phyloP scores from a whole-genome alignment of 2,329 filamentous ascomycete species.

The Trichoderma guizhouense region DNA sequence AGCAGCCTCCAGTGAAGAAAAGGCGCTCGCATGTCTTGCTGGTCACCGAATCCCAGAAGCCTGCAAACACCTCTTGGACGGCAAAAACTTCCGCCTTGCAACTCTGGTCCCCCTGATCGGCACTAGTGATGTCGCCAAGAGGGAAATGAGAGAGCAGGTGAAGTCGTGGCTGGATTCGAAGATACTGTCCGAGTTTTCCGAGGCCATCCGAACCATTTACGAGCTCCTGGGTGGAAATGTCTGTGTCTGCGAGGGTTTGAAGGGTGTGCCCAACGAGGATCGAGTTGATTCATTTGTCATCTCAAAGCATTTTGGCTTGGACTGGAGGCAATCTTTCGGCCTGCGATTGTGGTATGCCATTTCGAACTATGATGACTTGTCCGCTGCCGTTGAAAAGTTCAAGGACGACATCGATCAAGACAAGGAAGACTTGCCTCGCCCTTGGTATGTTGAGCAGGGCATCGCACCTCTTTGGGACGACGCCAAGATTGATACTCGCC shows the following conservation, averaged over 20 bases:
- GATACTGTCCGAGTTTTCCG: constrained; percentile 81
- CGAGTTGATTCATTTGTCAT: constrained; percentile 76
- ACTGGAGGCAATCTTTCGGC: constrained; percentile 93
- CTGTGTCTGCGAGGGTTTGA: constrained; percentile 76
- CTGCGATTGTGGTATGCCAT: constrained; percentile 87
- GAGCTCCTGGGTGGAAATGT: constrained; percentile 85
- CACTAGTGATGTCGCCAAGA: constrained; percentile 63
- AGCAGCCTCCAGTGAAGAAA: constrained; percentile 69
- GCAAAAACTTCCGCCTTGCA: constrained; percentile 77
- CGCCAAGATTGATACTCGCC: constrained; percentile 52
- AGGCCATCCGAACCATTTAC: constrained; percentile 81
- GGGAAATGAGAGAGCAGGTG: constrained; percentile 76
- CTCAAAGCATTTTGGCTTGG: constrained; percentile 76
- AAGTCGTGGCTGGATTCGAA: constrained; percentile 80
- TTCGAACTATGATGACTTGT: constrained; percentile 63
- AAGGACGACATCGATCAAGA: constrained; percentile 68
- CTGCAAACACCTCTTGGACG: constrained; percentile 72
- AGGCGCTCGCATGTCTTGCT: constrained; percentile 75
- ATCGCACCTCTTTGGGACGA: constrained; percentile 60
- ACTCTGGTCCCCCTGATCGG: constrained; percentile 82
- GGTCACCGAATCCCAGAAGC: constrained; percentile 78
- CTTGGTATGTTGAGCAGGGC: constrained; percentile 64
- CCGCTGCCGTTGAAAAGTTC: constrained; percentile 70
- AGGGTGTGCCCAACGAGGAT: constrained; percentile 71
- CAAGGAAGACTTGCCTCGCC: constrained; percentile 67